Evolutionary conservation across 2,329 filamentous ascomycete species (phyloP), one percentile per base, ranked within the genome.

Genomic region (Arthrobotrys pseudoclavata): DNA sequence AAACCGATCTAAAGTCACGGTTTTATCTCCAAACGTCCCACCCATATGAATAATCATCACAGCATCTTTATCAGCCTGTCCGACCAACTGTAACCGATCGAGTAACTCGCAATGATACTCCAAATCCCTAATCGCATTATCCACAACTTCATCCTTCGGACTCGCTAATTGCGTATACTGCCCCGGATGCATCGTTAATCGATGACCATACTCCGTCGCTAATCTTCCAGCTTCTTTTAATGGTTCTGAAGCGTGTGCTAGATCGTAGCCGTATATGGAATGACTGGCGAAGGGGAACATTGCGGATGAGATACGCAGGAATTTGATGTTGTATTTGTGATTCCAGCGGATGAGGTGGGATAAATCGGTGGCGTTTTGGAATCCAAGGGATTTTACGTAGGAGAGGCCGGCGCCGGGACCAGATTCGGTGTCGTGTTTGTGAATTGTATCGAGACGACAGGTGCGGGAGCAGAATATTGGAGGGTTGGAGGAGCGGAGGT

Each of bases 221-320:
- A 96, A 89, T 81, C 86, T 90, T 0, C 95, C 95, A 6, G 89
- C 92, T 80, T 94, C 91, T 1, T 88, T 91, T 9, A 98, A 86
- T 0, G 88, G 89, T 13, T 94, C 90, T 0, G 92, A 89, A 0
- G 94, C 95, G 83, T 97, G 97, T 0, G 92, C 91, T 12, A 98
- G 86, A 80, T 89, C 91, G 83, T 98, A 98, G 0, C 94, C 95
- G 80, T 97, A 91, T 79, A 93, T 91, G 24, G 88, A 87, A 82
- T 98, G 95, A 79, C 92, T 96, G 1, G 95, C 95, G 83, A 97
- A 97, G 0, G 95, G 95, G 80, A 98, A 98, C 92, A 97, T 97
- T 81, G 97, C 95, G 68, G 93, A 97, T 80, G 93, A 97, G 20
- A 98, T 86, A 0, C 95, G 89, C 88, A 98, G 89, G 83, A 98